Percentiles rank a stretch among this genome's conserved stretches.
phyloP scores from a whole-genome alignment of 306 rosid genomes.

The Rosa persica region DNA sequence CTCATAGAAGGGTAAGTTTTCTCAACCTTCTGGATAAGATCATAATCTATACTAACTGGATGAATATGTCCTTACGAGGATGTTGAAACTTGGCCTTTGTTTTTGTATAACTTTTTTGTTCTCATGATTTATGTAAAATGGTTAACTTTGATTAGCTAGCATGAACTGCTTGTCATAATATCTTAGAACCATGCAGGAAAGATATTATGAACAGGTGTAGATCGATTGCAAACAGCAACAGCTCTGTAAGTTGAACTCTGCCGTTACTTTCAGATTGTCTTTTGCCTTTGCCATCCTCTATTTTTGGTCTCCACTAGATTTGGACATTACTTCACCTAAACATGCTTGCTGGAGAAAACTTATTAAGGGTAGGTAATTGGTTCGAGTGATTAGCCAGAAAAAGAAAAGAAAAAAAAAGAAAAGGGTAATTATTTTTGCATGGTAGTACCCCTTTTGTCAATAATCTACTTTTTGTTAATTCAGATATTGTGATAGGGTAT shows the following conservation, averaged over 20 bases:
- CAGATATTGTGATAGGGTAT: not conserved
- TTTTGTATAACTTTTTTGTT: not conserved
- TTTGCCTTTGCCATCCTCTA: not conserved
- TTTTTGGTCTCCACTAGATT: not conserved
- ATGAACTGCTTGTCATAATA: no score
- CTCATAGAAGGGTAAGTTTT: conserved; percentile 93
- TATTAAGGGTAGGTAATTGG: not conserved
- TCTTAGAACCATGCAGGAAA: no score
- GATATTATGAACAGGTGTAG: conserved; percentile 28
- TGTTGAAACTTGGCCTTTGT: conserved; percentile 14
- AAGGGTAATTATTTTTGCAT: not conserved
- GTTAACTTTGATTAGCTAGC: no score
- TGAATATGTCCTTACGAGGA: conserved; percentile 4
- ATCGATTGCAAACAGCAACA: conserved; percentile 86
- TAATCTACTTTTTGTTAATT: not conserved
- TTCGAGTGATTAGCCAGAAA: not conserved
- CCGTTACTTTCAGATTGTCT: conserved; percentile 2
- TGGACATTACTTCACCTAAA: conserved; percentile 4
- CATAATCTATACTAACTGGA: not conserved
- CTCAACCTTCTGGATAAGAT: conserved; percentile 13
- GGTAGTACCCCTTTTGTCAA: no score
- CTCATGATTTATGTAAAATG: no score
- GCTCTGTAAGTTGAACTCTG: conserved; percentile 60
- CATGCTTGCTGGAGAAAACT: not conserved
- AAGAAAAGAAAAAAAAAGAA: not conserved